A percentile compares a stretch with the other conserved stretches of the same genome.
phyloP scores from a whole-genome alignment of 768 basidiomycete genomes.

The Leucosporidium yakuticum region DNA sequence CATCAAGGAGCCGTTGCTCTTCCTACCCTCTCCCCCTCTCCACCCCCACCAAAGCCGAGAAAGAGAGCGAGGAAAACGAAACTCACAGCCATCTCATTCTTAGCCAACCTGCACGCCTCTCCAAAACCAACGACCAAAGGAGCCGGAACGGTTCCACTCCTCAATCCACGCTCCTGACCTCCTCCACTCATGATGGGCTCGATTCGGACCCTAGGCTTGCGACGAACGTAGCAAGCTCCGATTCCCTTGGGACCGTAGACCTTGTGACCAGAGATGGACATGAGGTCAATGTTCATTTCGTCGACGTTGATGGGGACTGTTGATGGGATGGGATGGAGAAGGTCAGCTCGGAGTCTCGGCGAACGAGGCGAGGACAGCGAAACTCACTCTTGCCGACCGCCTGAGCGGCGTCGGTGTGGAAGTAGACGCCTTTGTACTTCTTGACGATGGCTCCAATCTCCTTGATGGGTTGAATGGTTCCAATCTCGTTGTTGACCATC shows the following conservation, averaged over 20 bases:
- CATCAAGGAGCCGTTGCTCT: conserved; percentile 2
- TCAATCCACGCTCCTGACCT: conserved; percentile 90
- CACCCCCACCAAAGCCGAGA: neutral
- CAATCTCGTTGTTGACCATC: conserved; percentile 99
- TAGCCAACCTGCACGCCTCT: conserved; percentile 87
- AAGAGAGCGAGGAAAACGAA: neutral
- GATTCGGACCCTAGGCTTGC: conserved; percentile 83
- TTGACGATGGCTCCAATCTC: conserved; percentile 83
- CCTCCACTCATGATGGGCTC: conserved; percentile 94
- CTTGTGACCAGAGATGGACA: conserved; percentile 97
- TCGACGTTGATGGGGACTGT: conserved; percentile 91
- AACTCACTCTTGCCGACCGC: conserved; percentile 47
- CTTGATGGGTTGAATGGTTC: conserved; percentile 92
- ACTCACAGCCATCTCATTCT: conserved; percentile 86
- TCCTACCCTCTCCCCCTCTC: neutral
- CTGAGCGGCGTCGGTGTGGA: conserved; percentile 98
- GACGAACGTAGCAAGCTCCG: conserved; percentile 86
- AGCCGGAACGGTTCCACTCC: conserved; percentile 90
- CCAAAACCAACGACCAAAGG: conserved; percentile 85
- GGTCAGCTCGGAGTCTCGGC: neutral
- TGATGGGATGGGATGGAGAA: conserved; percentile 55
- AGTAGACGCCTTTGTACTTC: conserved; percentile 81
- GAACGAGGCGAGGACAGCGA: neutral
- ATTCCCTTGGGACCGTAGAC: conserved; percentile 96
- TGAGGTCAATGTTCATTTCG: conserved; percentile 86